phyloP scores from a whole-genome alignment of 1,284 basidiomycete genomes.

The Hymenochaete sp. region DNA sequence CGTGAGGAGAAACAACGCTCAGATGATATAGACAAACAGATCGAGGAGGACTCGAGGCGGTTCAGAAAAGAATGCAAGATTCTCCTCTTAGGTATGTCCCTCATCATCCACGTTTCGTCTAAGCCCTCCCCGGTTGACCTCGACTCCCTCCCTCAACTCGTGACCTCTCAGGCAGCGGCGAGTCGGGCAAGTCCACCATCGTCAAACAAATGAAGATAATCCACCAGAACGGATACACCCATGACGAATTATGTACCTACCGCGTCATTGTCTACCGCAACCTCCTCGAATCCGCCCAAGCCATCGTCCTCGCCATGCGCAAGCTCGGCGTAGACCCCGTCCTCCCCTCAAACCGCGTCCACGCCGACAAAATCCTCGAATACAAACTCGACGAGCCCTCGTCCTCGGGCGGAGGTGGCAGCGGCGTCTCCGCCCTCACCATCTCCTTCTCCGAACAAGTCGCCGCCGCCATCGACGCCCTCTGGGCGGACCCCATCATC shows the following conservation, averaged over 20 bases:
- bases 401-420: slow-evolving; percentile 26
- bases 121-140: background rate
- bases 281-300: slow-evolving; percentile 84
- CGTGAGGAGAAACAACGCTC: slow-evolving; percentile 57
- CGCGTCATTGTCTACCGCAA: slow-evolving; percentile 80
- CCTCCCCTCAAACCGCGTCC: slow-evolving; percentile 65
- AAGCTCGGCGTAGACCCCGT: slow-evolving; percentile 84
- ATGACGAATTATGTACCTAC: slow-evolving; percentile 74
- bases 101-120: background rate
- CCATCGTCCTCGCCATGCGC: slow-evolving; percentile 82
- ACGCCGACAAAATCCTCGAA: slow-evolving; percentile 55
- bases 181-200: slow-evolving; percentile 92
- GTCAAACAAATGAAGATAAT: slow-evolving; percentile 99
- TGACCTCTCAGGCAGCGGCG: slow-evolving; percentile 51
- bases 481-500: slow-evolving; percentile 92
- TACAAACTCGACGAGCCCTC: slow-evolving; percentile 37
- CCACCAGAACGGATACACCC: slow-evolving; percentile 87
- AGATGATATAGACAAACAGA: slow-evolving; percentile 61
- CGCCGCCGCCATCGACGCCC: slow-evolving; percentile 68
- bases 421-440: background rate
- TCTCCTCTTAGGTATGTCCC: slow-evolving; percentile 72
- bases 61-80: slow-evolving; percentile 95
- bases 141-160: background rate
- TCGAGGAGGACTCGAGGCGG: slow-evolving; percentile 63
- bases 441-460: slow-evolving; percentile 49